phyloP scores from a whole-genome alignment of 768 basidiomycete species.

The Rhizopogon sp. region DNA sequence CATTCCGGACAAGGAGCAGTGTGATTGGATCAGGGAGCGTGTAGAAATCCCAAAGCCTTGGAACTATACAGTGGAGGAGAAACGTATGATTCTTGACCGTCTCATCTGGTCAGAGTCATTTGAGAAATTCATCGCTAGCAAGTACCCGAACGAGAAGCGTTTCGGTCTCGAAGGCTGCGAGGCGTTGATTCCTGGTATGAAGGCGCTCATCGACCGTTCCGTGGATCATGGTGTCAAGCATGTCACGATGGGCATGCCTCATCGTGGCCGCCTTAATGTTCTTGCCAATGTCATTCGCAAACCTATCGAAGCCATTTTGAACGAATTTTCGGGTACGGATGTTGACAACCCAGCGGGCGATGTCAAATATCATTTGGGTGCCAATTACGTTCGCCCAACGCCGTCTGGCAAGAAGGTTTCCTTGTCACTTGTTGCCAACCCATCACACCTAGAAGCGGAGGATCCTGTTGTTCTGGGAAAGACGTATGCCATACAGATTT shows the following conservation, averaged over 20 bases:
- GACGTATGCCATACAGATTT: conserved; percentile 94
- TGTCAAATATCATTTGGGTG: conserved; percentile 98
- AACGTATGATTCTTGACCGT: conserved; percentile 97
- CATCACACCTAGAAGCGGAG: conserved; percentile 95
- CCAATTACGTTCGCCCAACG: conserved; percentile 97
- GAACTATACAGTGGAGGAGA: conserved; percentile 98
- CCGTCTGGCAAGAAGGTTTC: conserved; percentile 98
- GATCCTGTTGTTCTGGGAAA: conserved; percentile 99
- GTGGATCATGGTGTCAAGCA: conserved; percentile 95
- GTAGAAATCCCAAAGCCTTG: conserved; percentile 94
- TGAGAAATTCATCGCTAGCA: conserved; percentile 97
- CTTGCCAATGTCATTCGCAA: conserved; percentile 98
- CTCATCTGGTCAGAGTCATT: conserved; percentile 99
- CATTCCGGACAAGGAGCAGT: conserved; percentile 97
- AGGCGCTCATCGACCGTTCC: conserved; percentile 96
- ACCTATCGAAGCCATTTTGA: conserved; percentile 95
- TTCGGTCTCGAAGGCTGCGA: conserved; percentile 99
- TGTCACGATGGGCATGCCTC: conserved; percentile 98
- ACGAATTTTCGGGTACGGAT: conserved; percentile 84
- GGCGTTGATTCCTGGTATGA: conserved; percentile 97
- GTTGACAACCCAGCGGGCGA: conserved; percentile 88
- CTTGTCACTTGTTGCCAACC: conserved; percentile 96
- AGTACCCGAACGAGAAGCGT: conserved; percentile 99
- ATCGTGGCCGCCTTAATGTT: conserved; percentile 97
- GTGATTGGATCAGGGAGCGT: conserved; percentile 98